Conservation (phyloP, 108 stramenopile genomes). For the Hondaea fermentalgiana region DNA sequence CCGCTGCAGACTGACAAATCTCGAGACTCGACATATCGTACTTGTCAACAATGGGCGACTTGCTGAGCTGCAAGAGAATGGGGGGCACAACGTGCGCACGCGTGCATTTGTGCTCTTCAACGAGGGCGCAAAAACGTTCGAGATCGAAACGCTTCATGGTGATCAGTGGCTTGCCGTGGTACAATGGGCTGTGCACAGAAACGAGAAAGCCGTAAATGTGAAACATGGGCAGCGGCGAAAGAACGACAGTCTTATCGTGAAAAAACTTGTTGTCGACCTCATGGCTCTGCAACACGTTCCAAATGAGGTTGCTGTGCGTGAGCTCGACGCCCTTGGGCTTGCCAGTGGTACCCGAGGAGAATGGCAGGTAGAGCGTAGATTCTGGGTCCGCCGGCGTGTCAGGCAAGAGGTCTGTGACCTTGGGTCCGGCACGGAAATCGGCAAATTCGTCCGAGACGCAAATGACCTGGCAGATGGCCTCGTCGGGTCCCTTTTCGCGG, state of each 20-base stretch:
- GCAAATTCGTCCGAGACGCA: slow-evolving; percentile 49
- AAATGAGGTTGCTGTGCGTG: slow-evolving; percentile 68
- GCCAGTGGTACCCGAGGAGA: slow-evolving; percentile 88
- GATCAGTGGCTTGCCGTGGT: slow-evolving; percentile 61
- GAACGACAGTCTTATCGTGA: slow-evolving; percentile 39
- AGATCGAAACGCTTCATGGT: slow-evolving; percentile 73
- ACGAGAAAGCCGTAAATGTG: slow-evolving; percentile 75
- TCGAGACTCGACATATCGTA: slow-evolving; percentile 61
- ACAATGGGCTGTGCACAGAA: slow-evolving; percentile 51
- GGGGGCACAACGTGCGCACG: slow-evolving; percentile 83
- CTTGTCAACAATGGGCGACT: slow-evolving; percentile 66
- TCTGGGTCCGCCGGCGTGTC: slow-evolving; percentile 34
- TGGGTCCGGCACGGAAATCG: slow-evolving; percentile 50
- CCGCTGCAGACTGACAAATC: slow-evolving; percentile 67
- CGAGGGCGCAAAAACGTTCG: slow-evolving; percentile 57
- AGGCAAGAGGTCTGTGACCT: slow-evolving; percentile 47
- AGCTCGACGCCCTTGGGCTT: slow-evolving; percentile 82
- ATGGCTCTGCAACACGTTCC: slow-evolving; percentile 62
- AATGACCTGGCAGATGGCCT: slow-evolving; percentile 44
- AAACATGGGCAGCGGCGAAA: slow-evolving; percentile 79
- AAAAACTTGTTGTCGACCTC: slow-evolving; percentile 40
- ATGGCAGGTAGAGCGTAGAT: slow-evolving; percentile 61
- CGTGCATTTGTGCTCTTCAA: slow-evolving; percentile 58
- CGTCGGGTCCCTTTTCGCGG: neutral
- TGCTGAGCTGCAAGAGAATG: slow-evolving; percentile 43